phyloP scores from a whole-genome alignment of 2,329 filamentous ascomycete genomes.

The Epichloe typhina region DNA sequence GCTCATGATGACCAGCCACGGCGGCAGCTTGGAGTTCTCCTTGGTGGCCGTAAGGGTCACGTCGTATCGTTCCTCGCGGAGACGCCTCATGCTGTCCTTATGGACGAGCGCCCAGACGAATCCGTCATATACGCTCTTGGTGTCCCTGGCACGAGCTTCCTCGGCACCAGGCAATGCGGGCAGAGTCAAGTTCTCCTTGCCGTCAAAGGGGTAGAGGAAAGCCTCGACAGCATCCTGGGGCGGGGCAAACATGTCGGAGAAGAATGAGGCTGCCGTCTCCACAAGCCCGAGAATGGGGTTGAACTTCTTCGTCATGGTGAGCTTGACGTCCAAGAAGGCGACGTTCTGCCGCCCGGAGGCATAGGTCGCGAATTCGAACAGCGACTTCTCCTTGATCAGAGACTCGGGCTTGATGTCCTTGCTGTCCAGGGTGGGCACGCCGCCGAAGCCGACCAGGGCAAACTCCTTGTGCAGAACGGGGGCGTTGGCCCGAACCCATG shows the following conservation, averaged over 20 bases:
- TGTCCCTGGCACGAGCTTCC: conserved; percentile 38
- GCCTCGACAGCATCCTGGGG: conserved; percentile 66
- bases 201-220: conserved; percentile 78
- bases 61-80: conserved; percentile 90
- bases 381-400: conserved; percentile 71
- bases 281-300: conserved; percentile 54
- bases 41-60: conserved; percentile 86
- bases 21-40: conserved; percentile 78
- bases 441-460: conserved; percentile 69
- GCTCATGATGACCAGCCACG: conserved; percentile 89
- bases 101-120: conserved; percentile 95
- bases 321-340: conserved; percentile 76
- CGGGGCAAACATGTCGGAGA: conserved; percentile 61
- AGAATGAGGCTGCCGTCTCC: conserved; percentile 58
- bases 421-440: conserved; percentile 34
- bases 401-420: conserved; percentile 24
- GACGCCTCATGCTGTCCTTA: conserved; percentile 82
- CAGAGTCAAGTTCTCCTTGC: conserved; percentile 70
- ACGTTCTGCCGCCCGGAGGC: conserved; percentile 86
- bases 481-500: conserved; percentile 67
- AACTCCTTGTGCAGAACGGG: conserved; percentile 68
- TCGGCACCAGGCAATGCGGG: conserved; percentile 48
- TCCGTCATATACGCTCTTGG: conserved; percentile 64
- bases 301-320: conserved; percentile 73
- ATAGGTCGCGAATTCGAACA: conserved; percentile 78